Evolutionary conservation across 495 filamentous ascomycete genomes (phyloP).

Genomic region (Podospora pseudoanserina): DNA sequence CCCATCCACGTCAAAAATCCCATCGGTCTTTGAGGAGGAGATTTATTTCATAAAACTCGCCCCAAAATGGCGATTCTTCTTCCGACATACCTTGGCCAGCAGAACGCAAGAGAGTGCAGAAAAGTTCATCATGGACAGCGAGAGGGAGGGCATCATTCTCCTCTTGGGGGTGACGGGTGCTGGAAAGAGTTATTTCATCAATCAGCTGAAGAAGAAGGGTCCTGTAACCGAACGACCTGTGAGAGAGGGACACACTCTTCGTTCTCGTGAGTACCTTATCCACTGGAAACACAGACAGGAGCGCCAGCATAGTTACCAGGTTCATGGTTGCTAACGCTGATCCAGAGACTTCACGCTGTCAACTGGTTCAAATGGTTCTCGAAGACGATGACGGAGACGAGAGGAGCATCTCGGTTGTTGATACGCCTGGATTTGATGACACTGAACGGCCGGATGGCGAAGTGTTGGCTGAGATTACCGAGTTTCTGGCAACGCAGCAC

Average conservation of each 20-base stretch:
- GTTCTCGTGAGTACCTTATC: conserved; percentile 22
- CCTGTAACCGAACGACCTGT: conserved; percentile 4
- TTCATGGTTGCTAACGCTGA: neutral
- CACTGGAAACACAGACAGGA: neutral
- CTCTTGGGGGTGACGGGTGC: conserved; percentile 39
- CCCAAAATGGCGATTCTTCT: neutral
- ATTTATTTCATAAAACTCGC: neutral
- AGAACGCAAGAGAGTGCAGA: neutral
- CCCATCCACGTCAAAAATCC: neutral
- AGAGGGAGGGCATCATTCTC: conserved; percentile 26
- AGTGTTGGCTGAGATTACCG: conserved; percentile 36
- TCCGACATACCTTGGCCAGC: neutral
- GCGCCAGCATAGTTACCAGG: neutral
- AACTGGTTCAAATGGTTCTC: conserved; percentile 20
- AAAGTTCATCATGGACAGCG: neutral
- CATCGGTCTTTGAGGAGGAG: neutral
- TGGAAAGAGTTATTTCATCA: conserved; percentile 41
- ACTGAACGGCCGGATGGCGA: conserved; percentile 31
- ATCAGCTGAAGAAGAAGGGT: conserved; percentile 22
- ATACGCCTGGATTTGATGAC: conserved; percentile 44
- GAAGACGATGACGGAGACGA: conserved; percentile 21
- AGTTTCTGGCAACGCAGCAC: conserved; percentile 29
- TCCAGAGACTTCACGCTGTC: neutral
- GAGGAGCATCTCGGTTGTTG: conserved; percentile 24
- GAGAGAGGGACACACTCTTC: conserved; percentile 20